phyloP scores from a whole-genome alignment of 306 rosid species.

The Inga oerstediana region DNA sequence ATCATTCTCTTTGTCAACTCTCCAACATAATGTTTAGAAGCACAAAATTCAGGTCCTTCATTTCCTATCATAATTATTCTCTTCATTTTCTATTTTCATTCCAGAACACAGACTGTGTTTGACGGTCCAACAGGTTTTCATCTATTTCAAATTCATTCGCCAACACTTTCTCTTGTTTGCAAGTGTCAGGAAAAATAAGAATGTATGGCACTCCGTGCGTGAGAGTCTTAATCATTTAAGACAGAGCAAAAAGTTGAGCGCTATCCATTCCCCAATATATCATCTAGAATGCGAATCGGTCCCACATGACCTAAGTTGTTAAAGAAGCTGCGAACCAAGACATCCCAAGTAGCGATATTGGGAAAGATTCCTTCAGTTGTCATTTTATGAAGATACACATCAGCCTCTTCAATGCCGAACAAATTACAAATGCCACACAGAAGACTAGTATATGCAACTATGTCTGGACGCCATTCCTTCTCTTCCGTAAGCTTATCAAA shows the following conservation, averaged over 20 bases:
- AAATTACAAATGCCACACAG: slow-evolving; percentile 71
- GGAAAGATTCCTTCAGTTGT: slow-evolving; percentile 62
- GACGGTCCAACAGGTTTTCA: neutral
- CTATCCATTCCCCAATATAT: slow-evolving; percentile 53
- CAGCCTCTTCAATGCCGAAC: slow-evolving; percentile 68
- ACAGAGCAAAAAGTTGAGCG: slow-evolving; percentile 4
- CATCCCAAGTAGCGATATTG: slow-evolving; percentile 73
- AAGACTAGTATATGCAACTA: slow-evolving; percentile 66
- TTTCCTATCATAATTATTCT: neutral
- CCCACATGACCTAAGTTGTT: slow-evolving; percentile 77
- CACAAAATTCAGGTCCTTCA: neutral
- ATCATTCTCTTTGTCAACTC: neutral
- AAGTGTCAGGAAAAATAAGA: neutral
- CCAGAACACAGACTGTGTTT: neutral
- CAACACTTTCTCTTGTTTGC: slow-evolving; percentile 8
- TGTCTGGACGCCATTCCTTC: slow-evolving; percentile 69
- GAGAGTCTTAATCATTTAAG: neutral
- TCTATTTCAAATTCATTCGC: neutral
- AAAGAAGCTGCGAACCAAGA: slow-evolving; percentile 69
- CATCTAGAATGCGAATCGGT: slow-evolving; percentile 74
- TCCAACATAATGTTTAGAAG: neutral
- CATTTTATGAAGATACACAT: slow-evolving; percentile 68
- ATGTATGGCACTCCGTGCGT: slow-evolving; percentile 18
- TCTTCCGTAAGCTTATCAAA: slow-evolving; percentile 48
- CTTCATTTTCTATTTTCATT: neutral